Evolutionary conservation across 352 stramenopile species (phyloP).

Genomic region (Globisporangium echinulatum): DNA sequence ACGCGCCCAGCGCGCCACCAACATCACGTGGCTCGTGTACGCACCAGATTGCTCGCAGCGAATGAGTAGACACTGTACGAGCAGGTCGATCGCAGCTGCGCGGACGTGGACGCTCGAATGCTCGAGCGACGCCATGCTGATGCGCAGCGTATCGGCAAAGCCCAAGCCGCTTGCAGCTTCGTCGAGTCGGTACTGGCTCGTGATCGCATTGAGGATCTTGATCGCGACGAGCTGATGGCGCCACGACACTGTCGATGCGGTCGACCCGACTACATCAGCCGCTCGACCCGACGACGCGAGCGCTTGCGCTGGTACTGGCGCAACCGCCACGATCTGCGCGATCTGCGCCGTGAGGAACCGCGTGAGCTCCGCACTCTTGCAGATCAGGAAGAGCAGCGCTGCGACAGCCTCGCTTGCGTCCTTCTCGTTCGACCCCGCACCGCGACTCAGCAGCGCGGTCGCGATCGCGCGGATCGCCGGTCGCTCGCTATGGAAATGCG

Average conservation of each 20-base stretch:
- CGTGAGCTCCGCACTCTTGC: slow-evolving; percentile 71
- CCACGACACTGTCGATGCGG: slow-evolving; percentile 29
- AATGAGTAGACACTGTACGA: slow-evolving; percentile 70
- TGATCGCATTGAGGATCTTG: slow-evolving; percentile 73
- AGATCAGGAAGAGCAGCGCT: slow-evolving; percentile 74
- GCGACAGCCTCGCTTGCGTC: slow-evolving; percentile 69
- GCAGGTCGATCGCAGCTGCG: slow-evolving; percentile 55
- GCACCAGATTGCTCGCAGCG: slow-evolving; percentile 69
- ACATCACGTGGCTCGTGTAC: background rate
- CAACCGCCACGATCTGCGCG: slow-evolving; percentile 24
- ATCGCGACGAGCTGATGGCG: slow-evolving; percentile 66
- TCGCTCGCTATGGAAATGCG: slow-evolving; percentile 44
- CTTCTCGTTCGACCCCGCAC: slow-evolving; percentile 68
- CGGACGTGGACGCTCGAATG: slow-evolving; percentile 77
- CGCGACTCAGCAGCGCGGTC: slow-evolving; percentile 35
- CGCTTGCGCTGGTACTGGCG: slow-evolving; percentile 9
- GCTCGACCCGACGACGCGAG: slow-evolving; percentile 18
- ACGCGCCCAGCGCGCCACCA: too few relatives aligned
- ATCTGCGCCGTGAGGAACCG: slow-evolving; percentile 53
- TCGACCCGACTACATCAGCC: background rate
- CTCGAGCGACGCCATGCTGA: slow-evolving; percentile 55
- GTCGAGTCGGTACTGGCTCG: slow-evolving; percentile 75
- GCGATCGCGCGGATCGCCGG: slow-evolving; percentile 43
- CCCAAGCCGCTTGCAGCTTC: slow-evolving; percentile 39
- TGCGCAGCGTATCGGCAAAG: slow-evolving; percentile 55